Conservation (phyloP, 495 filamentous ascomycete genomes). For the Glonium stellatum region DNA sequence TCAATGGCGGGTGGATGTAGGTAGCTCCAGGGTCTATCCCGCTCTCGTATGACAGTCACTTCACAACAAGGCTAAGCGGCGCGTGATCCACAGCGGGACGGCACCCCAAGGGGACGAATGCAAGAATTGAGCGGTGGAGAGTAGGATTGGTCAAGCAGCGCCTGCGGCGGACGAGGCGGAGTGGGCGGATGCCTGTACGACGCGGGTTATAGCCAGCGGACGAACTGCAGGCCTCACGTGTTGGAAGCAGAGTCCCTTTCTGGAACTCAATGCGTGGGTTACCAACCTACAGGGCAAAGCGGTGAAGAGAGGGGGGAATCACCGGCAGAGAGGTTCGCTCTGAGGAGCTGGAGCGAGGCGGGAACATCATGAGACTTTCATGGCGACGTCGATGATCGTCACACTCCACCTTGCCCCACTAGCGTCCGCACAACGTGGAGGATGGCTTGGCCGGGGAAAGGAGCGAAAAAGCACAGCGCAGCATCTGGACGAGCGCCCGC, state of each 20-base stretch:
- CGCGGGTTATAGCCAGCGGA: background rate
- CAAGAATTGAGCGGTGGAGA: background rate
- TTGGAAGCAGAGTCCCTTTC: background rate
- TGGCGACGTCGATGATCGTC: background rate
- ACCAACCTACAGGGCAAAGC: background rate
- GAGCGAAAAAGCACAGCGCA: too few relatives aligned
- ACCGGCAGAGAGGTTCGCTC: background rate
- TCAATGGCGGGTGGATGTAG: background rate
- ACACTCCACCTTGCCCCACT: background rate
- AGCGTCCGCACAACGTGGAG: background rate
- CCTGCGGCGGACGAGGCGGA: background rate
- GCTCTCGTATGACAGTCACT: conserved; percentile 10
- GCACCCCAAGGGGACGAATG: background rate
- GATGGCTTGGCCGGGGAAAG: background rate
- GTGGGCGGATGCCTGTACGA: background rate
- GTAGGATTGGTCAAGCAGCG: background rate
- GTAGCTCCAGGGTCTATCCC: background rate
- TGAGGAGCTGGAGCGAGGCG: background rate
- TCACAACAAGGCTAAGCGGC: conserved; percentile 6
- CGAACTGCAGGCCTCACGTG: conserved; percentile 4
- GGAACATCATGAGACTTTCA: conserved; percentile 6
- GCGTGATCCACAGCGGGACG: conserved; percentile 5
- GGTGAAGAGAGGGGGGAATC: conserved; percentile 2
- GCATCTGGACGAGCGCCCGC: too few relatives aligned
- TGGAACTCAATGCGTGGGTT: background rate